Evolutionary conservation across 108 stramenopile genomes (phyloP), one percentile per base, ranked within the genome.

Genomic region (Cafeteria roenbergensis): DNA sequence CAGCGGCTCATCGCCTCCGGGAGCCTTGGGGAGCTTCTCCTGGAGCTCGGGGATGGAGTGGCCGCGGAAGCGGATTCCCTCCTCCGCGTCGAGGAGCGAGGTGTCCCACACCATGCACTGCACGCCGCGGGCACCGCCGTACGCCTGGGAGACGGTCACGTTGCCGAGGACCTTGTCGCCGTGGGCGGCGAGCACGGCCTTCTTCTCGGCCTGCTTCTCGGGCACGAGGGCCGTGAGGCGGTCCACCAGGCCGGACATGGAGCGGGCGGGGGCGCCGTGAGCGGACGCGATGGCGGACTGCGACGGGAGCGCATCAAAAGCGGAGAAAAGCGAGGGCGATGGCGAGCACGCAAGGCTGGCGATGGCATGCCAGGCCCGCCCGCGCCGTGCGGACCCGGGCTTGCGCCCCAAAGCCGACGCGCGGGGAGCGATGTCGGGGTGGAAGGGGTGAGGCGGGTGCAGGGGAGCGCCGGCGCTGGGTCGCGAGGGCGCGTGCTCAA

Each of bases 91-190:
- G 68, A 98, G 86, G 75, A 94, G 90, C 66, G 90, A 92, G 35
- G 97, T 98, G 68, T 98, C 97, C 94, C 94, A 98, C 64, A 95
- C 71, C 93, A 98, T 95, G 79, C 92, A 94, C 78, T 96, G 95
- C 67, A 98, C 92, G 36, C 89, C 87, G 60, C 97, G 87, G 26
- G 92, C 94, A 1, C 97, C 97, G 31, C 97, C 97, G 65, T 94
- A 90, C 63, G 90, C 85, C 78, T 95, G 92, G 72, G 53, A 90
- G 58, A 92, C 87, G 55, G 92, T 91, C 8, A 94, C 95, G 78
- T 95, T 82, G 4, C 94, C 97, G 58, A 98, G 90, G 56, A 66
- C 69, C 55, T 92, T 85, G 75, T 67, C 59, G 37, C 97, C 97
- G 73, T 98, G 90, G 64, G 92, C 87, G 69, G 91, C 92, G 76